Percentiles rank a stretch among this genome's conserved stretches.
These are phyloP conservation scores for Adenanthera pavonina DNA, from an alignment of 306 rosid genomes.

Conservation along the genomic window DNA sequence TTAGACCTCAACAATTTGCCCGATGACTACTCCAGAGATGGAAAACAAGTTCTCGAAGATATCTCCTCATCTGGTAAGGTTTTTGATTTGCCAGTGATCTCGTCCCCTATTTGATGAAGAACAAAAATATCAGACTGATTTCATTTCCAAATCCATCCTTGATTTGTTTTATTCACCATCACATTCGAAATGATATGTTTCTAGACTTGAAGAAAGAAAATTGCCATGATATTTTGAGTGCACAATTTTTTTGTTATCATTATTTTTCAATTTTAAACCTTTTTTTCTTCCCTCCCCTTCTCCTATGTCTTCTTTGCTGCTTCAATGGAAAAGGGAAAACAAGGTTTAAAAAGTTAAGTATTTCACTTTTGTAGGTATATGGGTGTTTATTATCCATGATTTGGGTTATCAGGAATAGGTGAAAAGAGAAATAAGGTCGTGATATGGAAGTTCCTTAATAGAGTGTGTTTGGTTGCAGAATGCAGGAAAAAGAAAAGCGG, in stretches of 20 bases:
- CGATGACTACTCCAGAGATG: conserved; percentile 16
- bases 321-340: neutral
- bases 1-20: conserved; percentile 26
- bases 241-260: neutral
- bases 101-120: neutral
- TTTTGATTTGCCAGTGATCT: neutral
- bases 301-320: neutral
- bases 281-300: neutral
- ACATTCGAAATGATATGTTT: neutral
- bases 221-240: neutral
- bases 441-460: neutral
- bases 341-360: neutral
- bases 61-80: conserved; percentile 4
- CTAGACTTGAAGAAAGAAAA: neutral
- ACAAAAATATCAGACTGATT: neutral
- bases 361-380: neutral
- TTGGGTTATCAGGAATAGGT: neutral
- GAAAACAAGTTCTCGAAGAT: conserved; percentile 12
- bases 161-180: neutral
- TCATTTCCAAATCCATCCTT: neutral
- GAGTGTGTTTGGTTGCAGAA: conserved; percentile 59
- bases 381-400: neutral
- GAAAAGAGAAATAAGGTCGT: too few species aligned
- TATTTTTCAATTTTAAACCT: neutral
- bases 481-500: conserved; percentile 89